Evolutionary conservation across 176 grass and related monocot genomes (phyloP).

Genomic region (Bonia amplexicaulis): DNA sequence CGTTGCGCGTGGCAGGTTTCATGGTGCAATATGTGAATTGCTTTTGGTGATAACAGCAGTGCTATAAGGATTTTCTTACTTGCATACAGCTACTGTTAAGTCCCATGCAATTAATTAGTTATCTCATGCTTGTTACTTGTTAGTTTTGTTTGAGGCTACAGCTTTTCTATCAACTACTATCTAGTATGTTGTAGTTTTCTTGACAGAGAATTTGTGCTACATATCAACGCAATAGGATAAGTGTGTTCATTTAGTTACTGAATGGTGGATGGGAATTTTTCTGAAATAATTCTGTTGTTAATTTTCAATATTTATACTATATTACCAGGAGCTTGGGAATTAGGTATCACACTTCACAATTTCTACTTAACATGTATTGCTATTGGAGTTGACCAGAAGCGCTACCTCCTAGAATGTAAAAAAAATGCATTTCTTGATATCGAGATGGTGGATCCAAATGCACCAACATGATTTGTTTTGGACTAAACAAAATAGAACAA

Average conservation of each 20-base stretch:
- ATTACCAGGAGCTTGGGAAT: not conserved
- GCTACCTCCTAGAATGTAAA: not conserved
- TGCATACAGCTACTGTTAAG: not conserved
- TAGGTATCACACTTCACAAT: not conserved
- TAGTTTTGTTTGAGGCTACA: not conserved
- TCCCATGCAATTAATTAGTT: not conserved
- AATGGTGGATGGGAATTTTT: not conserved
- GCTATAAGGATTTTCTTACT: not conserved
- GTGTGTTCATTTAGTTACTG: not conserved
- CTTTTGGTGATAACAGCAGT: not conserved
- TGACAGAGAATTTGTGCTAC: not conserved
- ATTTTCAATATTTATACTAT: not conserved
- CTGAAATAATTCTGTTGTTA: not conserved
- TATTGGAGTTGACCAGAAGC: not conserved
- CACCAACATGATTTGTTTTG: not conserved
- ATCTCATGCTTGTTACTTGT: not conserved
- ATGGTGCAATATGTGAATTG: not conserved
- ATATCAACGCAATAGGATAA: not conserved
- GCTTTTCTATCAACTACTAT: not conserved
- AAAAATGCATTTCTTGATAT: not conserved
- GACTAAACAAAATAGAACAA: not conserved
- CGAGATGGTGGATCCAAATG: not conserved
- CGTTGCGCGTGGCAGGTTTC: not conserved
- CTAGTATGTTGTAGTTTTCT: not conserved
- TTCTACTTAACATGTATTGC: not conserved